Base-by-base conservation (phyloP, 78 protist genomes). In the Tieghemostelium lacteum region DNA sequence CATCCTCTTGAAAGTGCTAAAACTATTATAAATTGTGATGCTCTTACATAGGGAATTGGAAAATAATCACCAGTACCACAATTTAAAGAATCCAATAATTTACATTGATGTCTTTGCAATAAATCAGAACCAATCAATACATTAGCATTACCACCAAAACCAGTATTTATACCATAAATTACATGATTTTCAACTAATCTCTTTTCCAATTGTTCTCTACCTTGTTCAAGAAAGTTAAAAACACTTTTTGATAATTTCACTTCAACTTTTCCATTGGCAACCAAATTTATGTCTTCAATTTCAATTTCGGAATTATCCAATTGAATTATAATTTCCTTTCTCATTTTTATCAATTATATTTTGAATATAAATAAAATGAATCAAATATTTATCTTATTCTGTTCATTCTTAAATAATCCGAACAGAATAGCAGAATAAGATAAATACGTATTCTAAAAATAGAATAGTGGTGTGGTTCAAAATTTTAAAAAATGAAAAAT, bases 71-170 rank as follows among this genome's bases (percentile, higher is more conserved):
- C 73, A 26, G 73, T 66, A 0, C 73, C 73, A 36, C 34, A 19
- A 10, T 20, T 24, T 36, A 66, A 26, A 66, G 39, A 66, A 40
- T 66, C 73, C 37, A 66, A 66, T 39, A 66, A 39, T 24, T 66
- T 66, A 12, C n/a, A 39, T 39, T 66, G 73, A 39, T 66, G 73
- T 3, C n/a, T 2, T 16, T 66, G 58, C 7, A 66, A 40, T 22
- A 17, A 39, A 24, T 66, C 73, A 24, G 39, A 40, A 34, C 58
- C 58, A 39, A 66, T 66, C 8, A 66, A 8, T 39, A 66, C 31
- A 42, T 66, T 29, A 40, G 55, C 60, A 66, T 66, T 66, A 22
- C 73, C 73, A 0, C 73, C 73, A 66, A 66, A 66, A 8, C 73
- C 73, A 10, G 73, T 66, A 24, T 66, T 66, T 1, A 66, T 66